Base-by-base conservation (phyloP, 768 basidiomycete species). In the Polyporus arcularius region DNA sequence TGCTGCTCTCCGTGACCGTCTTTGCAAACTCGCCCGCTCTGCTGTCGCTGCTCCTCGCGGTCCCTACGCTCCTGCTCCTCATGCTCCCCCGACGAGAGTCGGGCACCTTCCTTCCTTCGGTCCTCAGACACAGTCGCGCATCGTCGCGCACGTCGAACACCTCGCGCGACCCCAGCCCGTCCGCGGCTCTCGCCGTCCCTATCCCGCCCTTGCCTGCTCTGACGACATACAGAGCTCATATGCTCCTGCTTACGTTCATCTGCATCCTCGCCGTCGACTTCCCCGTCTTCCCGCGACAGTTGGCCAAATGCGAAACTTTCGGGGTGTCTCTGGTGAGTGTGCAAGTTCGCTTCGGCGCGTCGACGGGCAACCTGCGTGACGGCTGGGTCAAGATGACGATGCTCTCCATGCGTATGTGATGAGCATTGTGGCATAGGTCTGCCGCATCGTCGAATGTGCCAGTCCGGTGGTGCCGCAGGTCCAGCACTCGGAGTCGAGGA, bases 241-340 rank as follows among this genome's bases (percentile, higher is more conserved):
- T 98, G 95, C 89, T 98, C 82, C 77, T 97, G 18, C 85, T 98
- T 82, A 98, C 97, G 0, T 74, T 90, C 39, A 80, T 96, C 45
- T 88, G 88, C 21, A 98, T 99, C 61, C 85, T 98, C 12, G 96
- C 96, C 0, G 96, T 98, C 53, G 96, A 99, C 72, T 99, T 99
- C 68, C 86, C 85, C 0, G 83, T 96, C 28, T 99, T 98, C 68
- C 97, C 97, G 0, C 84, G 97, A 16, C 74, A 75, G 11, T 80
- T 96, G 46, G 96, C 88, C 3, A 99, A 98, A 71, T 96, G 94
- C 67, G 96, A 98, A 75, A 89, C 90, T 0, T 98, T 85, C 74
- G 96, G 97, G 0, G 92, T 93, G 1, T 97, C 95, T n/a, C 67
- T 99, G 75, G 96, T 97, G 52, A 59, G 83, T 73, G 55, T 26